Evolutionary conservation across 2,329 filamentous ascomycete species (phyloP), one percentile per base, ranked within the genome.

Genomic region (Aspergillus versicolor): DNA sequence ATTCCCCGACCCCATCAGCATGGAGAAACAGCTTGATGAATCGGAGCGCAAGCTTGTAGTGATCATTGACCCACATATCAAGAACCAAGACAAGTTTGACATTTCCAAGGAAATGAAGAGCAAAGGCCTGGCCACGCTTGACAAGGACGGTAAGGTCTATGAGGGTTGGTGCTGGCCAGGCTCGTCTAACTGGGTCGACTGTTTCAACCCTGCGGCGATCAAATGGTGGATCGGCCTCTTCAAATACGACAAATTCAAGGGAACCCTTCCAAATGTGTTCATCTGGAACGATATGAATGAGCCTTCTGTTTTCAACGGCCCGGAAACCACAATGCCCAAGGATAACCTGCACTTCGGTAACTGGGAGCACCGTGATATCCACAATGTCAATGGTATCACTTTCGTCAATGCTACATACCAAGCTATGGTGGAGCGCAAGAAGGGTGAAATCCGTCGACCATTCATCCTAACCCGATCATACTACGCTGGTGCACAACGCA

Each of bases 261-360:
- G 92, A 47, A 91, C 91, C 1, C 83, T 88, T 66, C 82, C 88
- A 62, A 99, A 97, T 73, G 88, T 91, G 0, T 97, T 91, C 75
- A 86, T 99, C 67, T 99, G 94, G 94, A 99, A 99, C 73, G 94
- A 99, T 73, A 99, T 99, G 94, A 97, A 97, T 71, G 94, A 99
- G 78, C 94, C 94, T 0, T 97, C 94, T 0, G 94, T 99, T 2
- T 99, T 99, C 81, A 97, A 97, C 72, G 94, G 94, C 0, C 94
- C 94, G 0, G 94, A 99, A 75, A 96, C 92, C 3, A 97, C 93
- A 5, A 97, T 97, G 92, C 94, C 94, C 60, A 97, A 97, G 77
- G 94, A 99, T 79, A 99, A 99, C 72, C 76, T 99, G 30, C 94
- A 99, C 72, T 79, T 89, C 68, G 92, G 85, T 52, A 85, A 89